Percentiles rank a stretch among this genome's conserved stretches.
Conservation (phyloP, 2,329 filamentous ascomycete genomes). For the Cryphonectria carpinicola region DNA sequence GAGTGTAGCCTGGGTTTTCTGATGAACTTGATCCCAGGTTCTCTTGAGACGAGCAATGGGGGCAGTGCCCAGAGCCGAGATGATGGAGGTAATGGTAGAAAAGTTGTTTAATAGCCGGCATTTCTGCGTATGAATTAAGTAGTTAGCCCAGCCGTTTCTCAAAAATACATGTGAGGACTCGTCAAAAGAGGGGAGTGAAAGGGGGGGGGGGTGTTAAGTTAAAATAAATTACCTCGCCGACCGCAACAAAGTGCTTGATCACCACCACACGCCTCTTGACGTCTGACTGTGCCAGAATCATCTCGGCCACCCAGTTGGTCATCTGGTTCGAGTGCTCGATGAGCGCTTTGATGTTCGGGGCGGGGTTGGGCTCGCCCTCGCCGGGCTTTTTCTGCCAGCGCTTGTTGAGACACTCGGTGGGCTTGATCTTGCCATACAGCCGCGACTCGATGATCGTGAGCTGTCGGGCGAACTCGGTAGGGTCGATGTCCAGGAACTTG, state of each 20-base stretch:
- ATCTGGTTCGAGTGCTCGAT: constrained; percentile 98
- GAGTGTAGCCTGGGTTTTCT: constrained; percentile 76
- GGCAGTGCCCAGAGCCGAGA: constrained; percentile 91
- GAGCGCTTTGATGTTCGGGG: constrained; percentile 91
- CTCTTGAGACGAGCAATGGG: constrained; percentile 91
- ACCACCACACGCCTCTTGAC: constrained; percentile 96
- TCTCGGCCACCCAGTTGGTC: constrained; percentile 99
- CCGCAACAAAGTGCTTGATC: constrained; percentile 96
- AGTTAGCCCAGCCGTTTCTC: constrained; percentile 27
- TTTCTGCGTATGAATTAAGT: constrained; percentile 67
- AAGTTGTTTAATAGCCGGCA: constrained; percentile 94
- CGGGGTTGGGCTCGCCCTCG: constrained; percentile 81
- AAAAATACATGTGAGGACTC: not conserved
- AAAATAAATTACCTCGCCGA: constrained; percentile 78
- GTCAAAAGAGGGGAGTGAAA: not conserved
- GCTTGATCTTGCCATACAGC: constrained; percentile 93
- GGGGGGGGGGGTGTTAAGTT: no score
- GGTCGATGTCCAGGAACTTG: constrained; percentile 96
- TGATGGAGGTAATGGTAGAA: constrained; percentile 95
- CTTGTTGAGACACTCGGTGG: constrained; percentile 95
- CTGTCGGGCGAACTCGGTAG: constrained; percentile 94
- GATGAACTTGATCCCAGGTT: constrained; percentile 93
- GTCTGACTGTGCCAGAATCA: constrained; percentile 94
- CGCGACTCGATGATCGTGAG: constrained; percentile 95
- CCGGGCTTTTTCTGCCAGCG: constrained; percentile 96